Evolutionary conservation across 2,329 filamentous ascomycete species (phyloP).

Genomic region (Diaporthe eres): DNA sequence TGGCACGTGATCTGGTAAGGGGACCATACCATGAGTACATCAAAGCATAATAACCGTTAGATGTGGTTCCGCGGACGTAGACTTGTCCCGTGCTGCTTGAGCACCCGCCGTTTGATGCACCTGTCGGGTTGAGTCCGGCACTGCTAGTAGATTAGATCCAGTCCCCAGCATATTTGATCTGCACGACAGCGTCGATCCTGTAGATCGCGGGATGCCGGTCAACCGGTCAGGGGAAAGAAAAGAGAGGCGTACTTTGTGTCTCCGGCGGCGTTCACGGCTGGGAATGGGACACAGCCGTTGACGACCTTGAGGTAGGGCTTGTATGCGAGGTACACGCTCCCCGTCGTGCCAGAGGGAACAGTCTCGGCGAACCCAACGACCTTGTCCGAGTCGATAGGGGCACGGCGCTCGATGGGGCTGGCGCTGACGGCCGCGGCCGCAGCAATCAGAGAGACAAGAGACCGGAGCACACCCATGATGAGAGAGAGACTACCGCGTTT

Average conservation of each 20-base stretch:
- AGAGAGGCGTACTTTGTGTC: slow-evolving; percentile 65
- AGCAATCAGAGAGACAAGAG: slow-evolving; percentile 19
- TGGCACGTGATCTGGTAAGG: background rate
- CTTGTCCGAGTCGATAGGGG: slow-evolving; percentile 48
- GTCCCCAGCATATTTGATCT: background rate
- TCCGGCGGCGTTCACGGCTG: slow-evolving; percentile 69
- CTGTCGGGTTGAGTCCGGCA: slow-evolving; percentile 53
- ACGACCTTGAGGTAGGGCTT: slow-evolving; percentile 68
- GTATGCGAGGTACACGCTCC: slow-evolving; percentile 67
- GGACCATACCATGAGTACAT: slow-evolving; percentile 54
- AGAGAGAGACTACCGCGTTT: background rate
- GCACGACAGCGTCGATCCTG: slow-evolving; percentile 12
- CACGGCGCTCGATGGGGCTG: slow-evolving; percentile 42
- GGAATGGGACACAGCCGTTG: slow-evolving; percentile 74
- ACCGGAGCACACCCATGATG: slow-evolving; percentile 29
- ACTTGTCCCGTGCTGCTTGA: slow-evolving; percentile 53
- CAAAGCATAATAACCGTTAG: slow-evolving; percentile 51
- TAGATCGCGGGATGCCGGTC: background rate
- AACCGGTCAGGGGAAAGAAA: background rate
- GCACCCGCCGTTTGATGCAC: slow-evolving; percentile 50
- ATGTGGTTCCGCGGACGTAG: slow-evolving; percentile 51
- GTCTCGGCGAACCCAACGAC: slow-evolving; percentile 68
- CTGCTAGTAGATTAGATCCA: slow-evolving; percentile 42
- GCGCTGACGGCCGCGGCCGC: slow-evolving; percentile 12
- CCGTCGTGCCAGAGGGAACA: slow-evolving; percentile 61